phyloP scores from a whole-genome alignment of 2,329 filamentous ascomycete genomes.

The Talaromyces atroroseus region DNA sequence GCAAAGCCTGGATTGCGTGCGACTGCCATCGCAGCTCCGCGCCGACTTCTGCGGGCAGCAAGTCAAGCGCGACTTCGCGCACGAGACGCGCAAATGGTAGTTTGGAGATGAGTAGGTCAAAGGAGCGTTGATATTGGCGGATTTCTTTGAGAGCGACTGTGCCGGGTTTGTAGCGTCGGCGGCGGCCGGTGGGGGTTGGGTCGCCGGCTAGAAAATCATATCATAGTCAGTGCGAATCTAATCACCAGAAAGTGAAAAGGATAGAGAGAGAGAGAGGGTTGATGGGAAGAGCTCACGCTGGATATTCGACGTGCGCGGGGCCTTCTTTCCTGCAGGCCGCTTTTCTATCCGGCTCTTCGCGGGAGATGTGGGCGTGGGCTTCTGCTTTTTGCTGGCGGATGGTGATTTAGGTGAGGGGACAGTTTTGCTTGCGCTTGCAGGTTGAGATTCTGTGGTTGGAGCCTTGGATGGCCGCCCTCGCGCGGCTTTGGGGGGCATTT shows the following conservation, averaged over 20 bases:
- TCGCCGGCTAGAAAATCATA: conserved; percentile 56
- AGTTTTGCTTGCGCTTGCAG: conserved; percentile 12
- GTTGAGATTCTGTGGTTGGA: conserved; percentile 14
- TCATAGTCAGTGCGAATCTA: too few relatives aligned
- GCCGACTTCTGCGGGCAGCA: conserved; percentile 54
- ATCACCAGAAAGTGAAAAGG: not conserved
- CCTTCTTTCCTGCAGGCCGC: conserved; percentile 1
- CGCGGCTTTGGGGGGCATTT: conserved; percentile 28
- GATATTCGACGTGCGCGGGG: conserved; percentile 24
- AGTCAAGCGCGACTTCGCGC: conserved; percentile 50
- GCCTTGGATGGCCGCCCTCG: conserved; percentile 19
- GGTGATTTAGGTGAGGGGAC: conserved; percentile 8
- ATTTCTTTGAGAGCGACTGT: conserved; percentile 90
- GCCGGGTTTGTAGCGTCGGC: conserved; percentile 65
- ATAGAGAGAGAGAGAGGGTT: not conserved
- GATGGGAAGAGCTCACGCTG: conserved; percentile 30
- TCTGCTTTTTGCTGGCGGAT: not conserved
- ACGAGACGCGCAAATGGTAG: conserved; percentile 47
- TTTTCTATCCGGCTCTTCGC: conserved; percentile 1
- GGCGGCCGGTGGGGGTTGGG: conserved; percentile 59
- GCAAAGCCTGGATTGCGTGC: conserved; percentile 84
- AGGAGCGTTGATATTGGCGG: conserved; percentile 80
- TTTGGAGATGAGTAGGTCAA: conserved; percentile 72
- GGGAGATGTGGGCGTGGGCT: not conserved
- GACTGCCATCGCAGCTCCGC: conserved; percentile 89